phyloP scores from a whole-genome alignment of 305 asterid species.

The Striga hermonthica region DNA sequence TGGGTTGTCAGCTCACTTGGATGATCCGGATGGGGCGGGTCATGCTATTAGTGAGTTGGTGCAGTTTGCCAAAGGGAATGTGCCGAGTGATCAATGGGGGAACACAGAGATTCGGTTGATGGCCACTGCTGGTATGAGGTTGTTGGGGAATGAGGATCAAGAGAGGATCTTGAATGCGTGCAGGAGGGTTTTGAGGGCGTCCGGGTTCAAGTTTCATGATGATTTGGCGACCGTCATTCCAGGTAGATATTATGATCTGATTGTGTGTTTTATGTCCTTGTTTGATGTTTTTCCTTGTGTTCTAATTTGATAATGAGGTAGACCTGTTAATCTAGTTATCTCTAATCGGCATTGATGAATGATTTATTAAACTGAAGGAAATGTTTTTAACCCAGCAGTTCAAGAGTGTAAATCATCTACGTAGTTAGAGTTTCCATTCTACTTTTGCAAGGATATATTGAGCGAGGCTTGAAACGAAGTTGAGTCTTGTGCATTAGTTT shows the following conservation, averaged over 20 bases:
- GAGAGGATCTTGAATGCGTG: constrained; percentile 71
- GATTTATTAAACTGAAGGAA: too few relatives aligned
- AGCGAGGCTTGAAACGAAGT: too few relatives aligned
- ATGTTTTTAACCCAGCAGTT: too few relatives aligned
- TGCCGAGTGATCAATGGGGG: constrained; percentile 64
- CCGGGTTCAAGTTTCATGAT: constrained; percentile 72
- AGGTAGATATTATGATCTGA: constrained; percentile 41
- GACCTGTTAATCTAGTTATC: too few relatives aligned
- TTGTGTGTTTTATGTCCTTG: constrained; percentile 14
- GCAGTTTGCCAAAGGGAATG: constrained; percentile 71
- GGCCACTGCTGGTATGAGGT: constrained; percentile 97
- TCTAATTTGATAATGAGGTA: constrained; percentile 6
- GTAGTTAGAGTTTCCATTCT: too few relatives aligned
- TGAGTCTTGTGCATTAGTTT: too few relatives aligned
- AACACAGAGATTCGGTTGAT: constrained; percentile 65
- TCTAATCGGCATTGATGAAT: too few relatives aligned
- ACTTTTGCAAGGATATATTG: too few relatives aligned
- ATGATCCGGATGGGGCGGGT: constrained; percentile 59
- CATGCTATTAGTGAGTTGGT: constrained; percentile 55
- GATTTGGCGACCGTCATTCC: constrained; percentile 86
- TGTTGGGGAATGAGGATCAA: constrained; percentile 58
- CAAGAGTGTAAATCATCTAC: too few relatives aligned
- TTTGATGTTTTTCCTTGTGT: background rate
- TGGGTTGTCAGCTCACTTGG: constrained; percentile 67
- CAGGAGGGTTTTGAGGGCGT: constrained; percentile 53